Conservation (phyloP, 192 early-diverging fungal species). For the Coemansia sp. region DNA sequence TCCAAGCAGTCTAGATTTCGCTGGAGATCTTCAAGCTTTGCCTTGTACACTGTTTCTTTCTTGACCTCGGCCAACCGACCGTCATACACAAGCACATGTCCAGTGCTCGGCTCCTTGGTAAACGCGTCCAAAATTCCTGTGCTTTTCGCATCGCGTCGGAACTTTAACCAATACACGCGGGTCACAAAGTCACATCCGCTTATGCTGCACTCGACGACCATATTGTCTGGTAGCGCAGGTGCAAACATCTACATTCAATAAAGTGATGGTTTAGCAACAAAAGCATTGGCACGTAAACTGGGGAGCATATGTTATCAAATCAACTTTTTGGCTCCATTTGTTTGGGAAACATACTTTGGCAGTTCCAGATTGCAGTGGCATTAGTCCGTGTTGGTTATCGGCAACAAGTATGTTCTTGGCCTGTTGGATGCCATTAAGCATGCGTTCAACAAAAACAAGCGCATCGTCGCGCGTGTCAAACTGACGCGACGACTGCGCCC, state of each 20-base stretch:
- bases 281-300: too few relatives aligned
- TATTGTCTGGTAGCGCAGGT: slow-evolving; percentile 43
- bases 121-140: slow-evolving; percentile 45
- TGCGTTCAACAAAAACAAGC: slow-evolving; percentile 7
- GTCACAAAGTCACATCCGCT: slow-evolving; percentile 17
- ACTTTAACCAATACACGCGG: slow-evolving; percentile 39
- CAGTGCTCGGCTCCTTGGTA: slow-evolving; percentile 32
- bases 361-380: slow-evolving; percentile 32
- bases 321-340: background rate
- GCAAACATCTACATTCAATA: slow-evolving; percentile 41
- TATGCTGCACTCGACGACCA: slow-evolving; percentile 38
- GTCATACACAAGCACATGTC: slow-evolving; percentile 41
- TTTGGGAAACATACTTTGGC: slow-evolving; percentile 15
- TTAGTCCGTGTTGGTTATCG: slow-evolving; percentile 19
- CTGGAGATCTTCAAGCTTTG: slow-evolving; percentile 11
- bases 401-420: slow-evolving; percentile 18
- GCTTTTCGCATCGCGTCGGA: slow-evolving; percentile 25
- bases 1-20: slow-evolving; percentile 18
- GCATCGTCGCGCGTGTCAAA: slow-evolving; percentile 26
- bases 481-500: background rate
- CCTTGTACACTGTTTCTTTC: slow-evolving; percentile 31
- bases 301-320: background rate
- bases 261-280: background rate
- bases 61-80: slow-evolving; percentile 42
- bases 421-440: slow-evolving; percentile 21